phyloP scores from a whole-genome alignment of 805 yeast genomes.

The Tetrapisispora namnaoensis region DNA sequence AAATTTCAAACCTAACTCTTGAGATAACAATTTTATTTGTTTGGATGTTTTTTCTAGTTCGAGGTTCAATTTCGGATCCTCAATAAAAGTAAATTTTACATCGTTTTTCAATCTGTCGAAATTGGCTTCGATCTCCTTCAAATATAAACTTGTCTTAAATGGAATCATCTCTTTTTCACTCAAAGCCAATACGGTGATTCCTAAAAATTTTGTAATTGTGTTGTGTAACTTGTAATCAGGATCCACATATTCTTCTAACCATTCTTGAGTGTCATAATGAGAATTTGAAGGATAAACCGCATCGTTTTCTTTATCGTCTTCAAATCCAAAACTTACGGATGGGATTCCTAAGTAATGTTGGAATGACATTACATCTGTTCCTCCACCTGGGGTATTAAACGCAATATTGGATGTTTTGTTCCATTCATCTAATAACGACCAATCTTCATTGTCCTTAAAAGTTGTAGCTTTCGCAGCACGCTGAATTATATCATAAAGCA shows the following conservation, averaged over 20 bases:
- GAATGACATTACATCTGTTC: constrained; percentile 48
- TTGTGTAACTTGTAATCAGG: constrained; percentile 45
- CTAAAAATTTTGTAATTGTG: constrained; percentile 48
- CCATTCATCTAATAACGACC: constrained; percentile 43
- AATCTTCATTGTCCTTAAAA: constrained; percentile 31
- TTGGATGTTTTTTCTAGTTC: constrained; percentile 7
- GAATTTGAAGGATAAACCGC: constrained; percentile 52
- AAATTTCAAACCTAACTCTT: constrained; percentile 30
- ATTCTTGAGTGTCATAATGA: constrained; percentile 45
- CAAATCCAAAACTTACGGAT: constrained; percentile 41
- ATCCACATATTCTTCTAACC: constrained; percentile 46
- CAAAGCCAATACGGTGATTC: constrained; percentile 43
- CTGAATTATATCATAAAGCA: constrained; percentile 37
- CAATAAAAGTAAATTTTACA: constrained; percentile 18
- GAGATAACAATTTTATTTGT: constrained; percentile 5
- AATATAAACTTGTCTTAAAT: constrained; percentile 39
- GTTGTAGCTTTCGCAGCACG: constrained; percentile 40
- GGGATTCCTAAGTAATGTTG: constrained; percentile 64
- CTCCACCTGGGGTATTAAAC: constrained; percentile 38
- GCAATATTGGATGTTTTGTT: constrained; percentile 28
- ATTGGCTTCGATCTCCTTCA: constrained; percentile 33
- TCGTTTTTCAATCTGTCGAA: constrained; percentile 22
- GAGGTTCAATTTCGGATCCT: constrained; percentile 11
- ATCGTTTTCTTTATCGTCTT: constrained; percentile 30
- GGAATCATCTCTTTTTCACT: constrained; percentile 49